A percentile compares a stretch with the other conserved stretches of the same genome.
These are phyloP conservation scores for Fusarium tupiense DNA, from an alignment of 2,329 filamentous ascomycete species.

Conservation along the genomic window DNA sequence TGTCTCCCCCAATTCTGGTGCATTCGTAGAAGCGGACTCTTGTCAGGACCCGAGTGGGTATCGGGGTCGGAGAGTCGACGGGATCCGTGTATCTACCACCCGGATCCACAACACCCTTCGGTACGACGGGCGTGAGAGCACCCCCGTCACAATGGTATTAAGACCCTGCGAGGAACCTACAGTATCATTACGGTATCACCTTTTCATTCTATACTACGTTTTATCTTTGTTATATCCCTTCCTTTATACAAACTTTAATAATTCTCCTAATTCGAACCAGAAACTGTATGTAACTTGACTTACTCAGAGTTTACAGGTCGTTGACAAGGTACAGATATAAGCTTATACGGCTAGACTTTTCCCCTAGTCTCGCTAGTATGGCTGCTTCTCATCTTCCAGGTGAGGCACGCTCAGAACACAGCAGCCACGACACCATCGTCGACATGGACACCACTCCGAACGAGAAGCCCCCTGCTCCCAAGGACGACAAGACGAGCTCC, in stretches of 20 bases:
- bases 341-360: background rate
- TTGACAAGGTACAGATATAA: conserved; percentile 2
- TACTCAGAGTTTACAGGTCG: too few relatives aligned
- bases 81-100: conserved; percentile 15
- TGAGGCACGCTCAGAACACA: conserved; percentile 20
- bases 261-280: conserved; percentile 10
- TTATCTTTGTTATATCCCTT: background rate
- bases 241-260: conserved; percentile 5
- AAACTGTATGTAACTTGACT: conserved; percentile 3
- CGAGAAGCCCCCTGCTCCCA: conserved; percentile 17
- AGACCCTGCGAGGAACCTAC: conserved; percentile 16
- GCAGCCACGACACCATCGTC: conserved; percentile 33
- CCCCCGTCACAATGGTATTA: conserved; percentile 19
- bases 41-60: conserved; percentile 11
- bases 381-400: conserved; percentile 9
- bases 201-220: background rate
- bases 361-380: conserved; percentile 16
- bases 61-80: conserved; percentile 29
- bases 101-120: conserved; percentile 17
- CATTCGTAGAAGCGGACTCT: conserved; percentile 8
- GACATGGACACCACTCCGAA: conserved; percentile 5
- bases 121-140: conserved; percentile 9
- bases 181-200: background rate
- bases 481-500: conserved; percentile 5
- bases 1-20: background rate